phyloP scores from a whole-genome alignment of 1,284 basidiomycete species.

The Tilletia horrida region DNA sequence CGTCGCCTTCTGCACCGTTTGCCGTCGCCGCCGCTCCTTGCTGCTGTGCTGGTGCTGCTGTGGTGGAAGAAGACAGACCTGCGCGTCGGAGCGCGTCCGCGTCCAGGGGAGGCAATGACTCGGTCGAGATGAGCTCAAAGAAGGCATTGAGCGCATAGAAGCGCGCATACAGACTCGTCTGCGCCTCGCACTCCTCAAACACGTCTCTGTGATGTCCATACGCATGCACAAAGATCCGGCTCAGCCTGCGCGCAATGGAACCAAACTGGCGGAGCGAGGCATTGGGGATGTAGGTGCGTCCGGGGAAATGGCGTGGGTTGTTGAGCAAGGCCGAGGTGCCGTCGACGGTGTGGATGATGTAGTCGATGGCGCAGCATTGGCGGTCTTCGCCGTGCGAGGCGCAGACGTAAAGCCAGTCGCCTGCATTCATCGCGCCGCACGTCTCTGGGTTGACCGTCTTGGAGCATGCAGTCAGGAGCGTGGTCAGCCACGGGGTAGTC shows the following conservation, averaged over 20 bases:
- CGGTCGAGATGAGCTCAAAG: constrained; percentile 71
- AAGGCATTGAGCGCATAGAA: constrained; percentile 77
- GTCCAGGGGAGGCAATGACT: constrained; percentile 20
- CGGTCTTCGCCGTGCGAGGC: constrained; percentile 68
- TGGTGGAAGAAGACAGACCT: background rate
- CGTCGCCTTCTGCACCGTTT: too few species aligned
- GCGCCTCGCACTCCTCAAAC: constrained; percentile 78
- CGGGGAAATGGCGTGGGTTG: constrained; percentile 81
- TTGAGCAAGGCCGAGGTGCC: constrained; percentile 89
- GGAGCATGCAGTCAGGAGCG: constrained; percentile 74
- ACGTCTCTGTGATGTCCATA: constrained; percentile 74
- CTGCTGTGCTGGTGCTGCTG: background rate
- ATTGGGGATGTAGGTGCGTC: constrained; percentile 58
- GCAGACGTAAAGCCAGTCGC: constrained; percentile 93
- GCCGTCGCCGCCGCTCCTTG: too few species aligned
- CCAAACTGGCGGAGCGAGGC: constrained; percentile 81
- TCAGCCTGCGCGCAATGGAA: constrained; percentile 79
- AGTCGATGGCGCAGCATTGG: constrained; percentile 88
- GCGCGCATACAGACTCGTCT: constrained; percentile 83
- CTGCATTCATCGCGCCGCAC: constrained; percentile 95
- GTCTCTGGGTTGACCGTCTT: constrained; percentile 54
- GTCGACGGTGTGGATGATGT: constrained; percentile 90
- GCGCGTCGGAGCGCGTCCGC: background rate
- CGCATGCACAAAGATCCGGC: constrained; percentile 91
- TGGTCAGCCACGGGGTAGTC: constrained; percentile 80